Evolutionary conservation across 352 stramenopile genomes (phyloP), one percentile per base, ranked within the genome.

Genomic region (Halophytophthora polymorphica): DNA sequence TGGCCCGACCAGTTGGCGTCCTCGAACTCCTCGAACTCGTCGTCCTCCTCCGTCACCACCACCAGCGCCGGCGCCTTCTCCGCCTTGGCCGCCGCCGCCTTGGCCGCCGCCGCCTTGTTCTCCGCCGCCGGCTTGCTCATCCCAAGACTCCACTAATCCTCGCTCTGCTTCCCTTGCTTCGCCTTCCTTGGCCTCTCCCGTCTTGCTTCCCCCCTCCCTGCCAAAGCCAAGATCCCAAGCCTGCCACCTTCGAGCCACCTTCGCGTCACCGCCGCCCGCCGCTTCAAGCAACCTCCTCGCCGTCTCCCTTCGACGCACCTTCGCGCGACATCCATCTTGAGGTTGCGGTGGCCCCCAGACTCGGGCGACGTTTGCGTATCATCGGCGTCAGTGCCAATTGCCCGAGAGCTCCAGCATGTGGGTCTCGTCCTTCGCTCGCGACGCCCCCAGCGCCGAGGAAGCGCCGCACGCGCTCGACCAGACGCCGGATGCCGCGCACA

Each of bases 11-110:
- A 95, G 53, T 89, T 70, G 17, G 73, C 75, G 43, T 93, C 80
- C 43, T 92, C 84, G 50, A 95, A 95, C 66, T 95, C 84, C 69
- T 95, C 84, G 45, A 95, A 95, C 70, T 93, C 84, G 56, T 95
- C 84, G 57, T 95, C 84, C 60, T 95, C 84, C 55, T 95, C 84
- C 18, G 83, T 89, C 51, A 94, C 75, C 45, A 92, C 63, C 50
- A 94, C 77, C 39, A 94, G 67, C 66, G 65, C 56, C 22, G 77
- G 73, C 23, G 62, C 50, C 56, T 91, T 91, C 74, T 88, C 78
- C n/a, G 38, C 54, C 34, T 50, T 46, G 36, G 48, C 55, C 10
- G 45, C 51, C 14, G 48, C 58, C 42, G 42, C 54, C 51, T 66
- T 62, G 50, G 45, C 46, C 21, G 29, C 44, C 43, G 23, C 50